Percentiles rank a stretch among this genome's conserved stretches.
Conservation (phyloP, 257 asterid genomes). For the Nicotiana knightiana region DNA sequence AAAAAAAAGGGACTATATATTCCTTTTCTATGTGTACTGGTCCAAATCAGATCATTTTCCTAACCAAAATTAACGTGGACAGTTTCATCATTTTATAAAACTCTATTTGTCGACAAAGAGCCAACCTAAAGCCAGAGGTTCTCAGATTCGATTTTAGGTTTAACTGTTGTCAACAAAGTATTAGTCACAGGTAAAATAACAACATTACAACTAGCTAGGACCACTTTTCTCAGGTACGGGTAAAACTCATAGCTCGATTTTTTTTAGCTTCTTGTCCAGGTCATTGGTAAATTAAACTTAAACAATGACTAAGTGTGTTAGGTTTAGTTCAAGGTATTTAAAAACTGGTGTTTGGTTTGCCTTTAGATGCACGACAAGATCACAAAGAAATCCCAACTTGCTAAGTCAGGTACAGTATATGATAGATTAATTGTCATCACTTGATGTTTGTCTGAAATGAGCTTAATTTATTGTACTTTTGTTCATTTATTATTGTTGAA, state of each 20-base stretch:
- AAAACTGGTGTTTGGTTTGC: neutral
- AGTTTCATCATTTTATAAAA: neutral
- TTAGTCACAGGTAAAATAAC: neutral
- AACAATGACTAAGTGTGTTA: neutral
- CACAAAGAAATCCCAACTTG: neutral
- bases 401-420: neutral
- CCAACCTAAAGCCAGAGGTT: neutral
- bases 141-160: neutral
- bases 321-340: neutral
- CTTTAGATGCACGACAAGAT: neutral
- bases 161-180: neutral
- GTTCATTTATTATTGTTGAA: neutral
- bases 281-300: neutral
- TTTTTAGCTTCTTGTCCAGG: neutral
- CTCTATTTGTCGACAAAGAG: conserved; percentile 4
- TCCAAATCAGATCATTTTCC: neutral
- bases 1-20: neutral
- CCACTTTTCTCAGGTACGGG: neutral
- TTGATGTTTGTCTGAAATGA: neutral
- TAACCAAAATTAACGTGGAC: neutral
- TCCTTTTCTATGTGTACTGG: neutral
- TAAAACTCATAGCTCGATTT: neutral
- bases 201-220: neutral
- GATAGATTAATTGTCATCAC: neutral
- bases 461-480: neutral